These are phyloP conservation scores for Glycyrrhiza uralensis DNA, from an alignment of 306 rosid genomes.

Conservation along the genomic window DNA sequence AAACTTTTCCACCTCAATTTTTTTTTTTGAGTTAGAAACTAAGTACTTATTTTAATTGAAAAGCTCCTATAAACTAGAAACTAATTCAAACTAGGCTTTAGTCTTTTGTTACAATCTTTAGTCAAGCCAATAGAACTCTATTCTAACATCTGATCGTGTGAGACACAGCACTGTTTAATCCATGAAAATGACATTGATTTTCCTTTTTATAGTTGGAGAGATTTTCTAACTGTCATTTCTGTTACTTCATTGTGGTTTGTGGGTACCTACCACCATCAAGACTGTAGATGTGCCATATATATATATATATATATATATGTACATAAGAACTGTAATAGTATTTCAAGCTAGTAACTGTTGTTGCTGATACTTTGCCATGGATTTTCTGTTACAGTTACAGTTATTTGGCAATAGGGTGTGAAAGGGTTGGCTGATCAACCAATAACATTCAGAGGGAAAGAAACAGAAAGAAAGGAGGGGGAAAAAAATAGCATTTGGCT, in stretches of 20 bases:
- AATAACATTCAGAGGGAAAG: no score
- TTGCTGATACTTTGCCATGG: constrained; percentile 1
- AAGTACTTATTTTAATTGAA: no score
- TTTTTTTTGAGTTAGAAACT: no score
- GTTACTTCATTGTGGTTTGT: not conserved
- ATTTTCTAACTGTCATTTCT: not conserved
- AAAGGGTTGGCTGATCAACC: no score
- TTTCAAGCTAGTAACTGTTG: not conserved
- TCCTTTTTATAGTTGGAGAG: not conserved
- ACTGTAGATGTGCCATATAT: not conserved
- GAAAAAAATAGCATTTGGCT: not conserved
- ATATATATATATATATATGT: no score
- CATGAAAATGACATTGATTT: not conserved
- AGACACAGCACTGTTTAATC: not conserved
- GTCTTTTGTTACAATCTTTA: not conserved
- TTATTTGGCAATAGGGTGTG: constrained; percentile 8
- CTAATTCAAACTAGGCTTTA: no score
- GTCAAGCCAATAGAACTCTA: not conserved
- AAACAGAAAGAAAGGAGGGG: constrained; percentile 18
- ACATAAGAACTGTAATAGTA: no score
- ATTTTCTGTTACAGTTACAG: not conserved
- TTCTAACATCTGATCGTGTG: not conserved
- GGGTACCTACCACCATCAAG: not conserved
- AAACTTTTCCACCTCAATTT: no score
- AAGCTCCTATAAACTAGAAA: no score